Evolutionary conservation across 108 stramenopile species (phyloP), one percentile per base, ranked within the genome.

Genomic region (Nitzschia sp.): DNA sequence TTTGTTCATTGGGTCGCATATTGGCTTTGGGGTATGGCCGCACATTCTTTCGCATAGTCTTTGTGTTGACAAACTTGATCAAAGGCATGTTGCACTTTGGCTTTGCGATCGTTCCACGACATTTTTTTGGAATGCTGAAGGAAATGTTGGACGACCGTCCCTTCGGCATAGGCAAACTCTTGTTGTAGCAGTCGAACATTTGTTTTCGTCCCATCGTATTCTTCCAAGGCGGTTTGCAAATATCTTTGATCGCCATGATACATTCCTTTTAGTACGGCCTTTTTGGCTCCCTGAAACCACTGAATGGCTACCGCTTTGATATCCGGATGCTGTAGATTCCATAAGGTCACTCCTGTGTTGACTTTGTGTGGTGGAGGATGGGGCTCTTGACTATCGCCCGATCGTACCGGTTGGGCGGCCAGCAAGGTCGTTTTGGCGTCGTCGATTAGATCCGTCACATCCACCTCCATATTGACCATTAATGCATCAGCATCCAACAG

Each of bases 401-500:
- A 29, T 61, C 38, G 48, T 27, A 55, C 27, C 28, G 50, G 48
- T 57, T 36, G 19, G 44, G 62, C 26, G 55, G 35, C 53, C 36
- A 19, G 45, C 45, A 50, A 70, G 5, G 34, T 9, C 22, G 1
- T 11, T 22, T 3, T 29, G 23, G 55, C 36, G n/a, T n/a, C n/a
- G n/a, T n/a, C n/a, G 11, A 38, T 6, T n/a, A 70, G 29, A 2
- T 46, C 2, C 8, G 58, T 48, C n/a, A 70, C n/a, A 48, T 70
- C 69, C 5, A 28, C 45, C 4, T 61, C 35, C 61, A 63, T 45
- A 36, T 72, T 53, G 54, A 47, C 48, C 11, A 63, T 33, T 28
- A 72, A 34, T 3, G 62, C 54, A 56, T 72, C 71, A n/a, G 71
- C 53, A 33, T 72, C 71, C 62, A 72, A 63, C 21, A 72, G 21